A percentile compares a stretch with the other conserved stretches of the same genome.
phyloP scores from a whole-genome alignment of 805 yeast species.

The Candida boleticola region DNA sequence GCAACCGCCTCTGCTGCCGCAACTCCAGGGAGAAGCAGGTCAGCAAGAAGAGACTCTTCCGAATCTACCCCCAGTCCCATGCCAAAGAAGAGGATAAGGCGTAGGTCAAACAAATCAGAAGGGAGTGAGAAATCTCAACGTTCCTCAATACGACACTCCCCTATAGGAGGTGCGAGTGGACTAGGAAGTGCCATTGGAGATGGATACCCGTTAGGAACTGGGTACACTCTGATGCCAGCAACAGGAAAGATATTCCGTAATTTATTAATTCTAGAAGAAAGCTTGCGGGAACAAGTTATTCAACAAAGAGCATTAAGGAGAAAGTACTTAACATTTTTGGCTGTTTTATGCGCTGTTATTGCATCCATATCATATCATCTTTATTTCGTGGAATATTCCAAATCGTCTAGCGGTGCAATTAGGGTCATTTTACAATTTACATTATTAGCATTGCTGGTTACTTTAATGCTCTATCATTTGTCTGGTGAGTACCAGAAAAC shows the following conservation, averaged over 20 bases:
- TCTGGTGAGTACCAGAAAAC: conserved; percentile 90
- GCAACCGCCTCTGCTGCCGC: not conserved
- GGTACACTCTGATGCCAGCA: conserved; percentile 39
- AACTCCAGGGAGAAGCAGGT: conserved; percentile 9
- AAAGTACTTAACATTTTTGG: conserved; percentile 55
- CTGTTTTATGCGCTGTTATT: conserved; percentile 37
- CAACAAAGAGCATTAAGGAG: conserved; percentile 66
- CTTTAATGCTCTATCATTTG: conserved; percentile 72
- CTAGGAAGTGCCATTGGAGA: conserved; percentile 7
- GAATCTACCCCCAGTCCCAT: conserved; percentile 21
- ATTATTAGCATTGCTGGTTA: conserved; percentile 60
- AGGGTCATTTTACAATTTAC: conserved; percentile 50
- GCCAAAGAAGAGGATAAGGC: conserved; percentile 21
- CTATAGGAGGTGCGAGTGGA: conserved; percentile 2
- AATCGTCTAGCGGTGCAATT: conserved; percentile 26
- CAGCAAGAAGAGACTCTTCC: conserved; percentile 14
- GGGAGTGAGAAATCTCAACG: conserved; percentile 23
- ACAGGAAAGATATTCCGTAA: conserved; percentile 79
- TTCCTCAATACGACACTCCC: conserved; percentile 14
- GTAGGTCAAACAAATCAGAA: conserved; percentile 22
- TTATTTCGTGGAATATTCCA: conserved; percentile 22
- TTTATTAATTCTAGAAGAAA: conserved; percentile 79
- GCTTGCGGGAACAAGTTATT: conserved; percentile 75
- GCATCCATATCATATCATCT: conserved; percentile 40
- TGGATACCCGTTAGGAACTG: conserved; percentile 19